Evolutionary conservation across 2,329 filamentous ascomycete genomes (phyloP).

Genomic region (Talaromyces piceae): DNA sequence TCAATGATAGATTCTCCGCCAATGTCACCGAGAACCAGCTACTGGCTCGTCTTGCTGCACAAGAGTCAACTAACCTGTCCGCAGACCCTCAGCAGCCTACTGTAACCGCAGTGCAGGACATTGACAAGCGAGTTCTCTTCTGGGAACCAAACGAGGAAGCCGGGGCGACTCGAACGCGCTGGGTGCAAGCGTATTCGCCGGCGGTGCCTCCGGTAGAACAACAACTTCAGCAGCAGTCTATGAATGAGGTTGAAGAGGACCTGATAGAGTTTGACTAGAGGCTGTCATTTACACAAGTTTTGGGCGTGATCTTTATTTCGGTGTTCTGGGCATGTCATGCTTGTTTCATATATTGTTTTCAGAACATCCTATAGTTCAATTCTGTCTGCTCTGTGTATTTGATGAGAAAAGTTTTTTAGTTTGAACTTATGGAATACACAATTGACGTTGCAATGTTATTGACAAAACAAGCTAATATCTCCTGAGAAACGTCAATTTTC

Average conservation of each 20-base stretch:
- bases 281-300: no score
- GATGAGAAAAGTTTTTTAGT: no score
- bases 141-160: neutral
- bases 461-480: no score
- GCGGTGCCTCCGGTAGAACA: neutral
- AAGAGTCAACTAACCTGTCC: constrained; percentile 15
- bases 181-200: neutral
- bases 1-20: constrained; percentile 13
- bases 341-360: neutral
- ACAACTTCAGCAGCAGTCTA: neutral
- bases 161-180: neutral
- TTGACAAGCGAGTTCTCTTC: neutral
- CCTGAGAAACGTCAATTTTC: no score
- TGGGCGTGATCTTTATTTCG: no score
- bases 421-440: no score
- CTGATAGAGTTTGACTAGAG: neutral
- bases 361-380: no score
- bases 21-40: constrained; percentile 12
- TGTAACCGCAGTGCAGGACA: neutral
- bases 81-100: constrained; percentile 6
- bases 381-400: no score
- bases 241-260: neutral
- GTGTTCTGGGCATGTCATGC: neutral
- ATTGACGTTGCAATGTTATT: no score
- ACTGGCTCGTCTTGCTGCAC: constrained; percentile 13